Evolutionary conservation across 1,284 basidiomycete species (phyloP).

Genomic region (Tilletia setariae): DNA sequence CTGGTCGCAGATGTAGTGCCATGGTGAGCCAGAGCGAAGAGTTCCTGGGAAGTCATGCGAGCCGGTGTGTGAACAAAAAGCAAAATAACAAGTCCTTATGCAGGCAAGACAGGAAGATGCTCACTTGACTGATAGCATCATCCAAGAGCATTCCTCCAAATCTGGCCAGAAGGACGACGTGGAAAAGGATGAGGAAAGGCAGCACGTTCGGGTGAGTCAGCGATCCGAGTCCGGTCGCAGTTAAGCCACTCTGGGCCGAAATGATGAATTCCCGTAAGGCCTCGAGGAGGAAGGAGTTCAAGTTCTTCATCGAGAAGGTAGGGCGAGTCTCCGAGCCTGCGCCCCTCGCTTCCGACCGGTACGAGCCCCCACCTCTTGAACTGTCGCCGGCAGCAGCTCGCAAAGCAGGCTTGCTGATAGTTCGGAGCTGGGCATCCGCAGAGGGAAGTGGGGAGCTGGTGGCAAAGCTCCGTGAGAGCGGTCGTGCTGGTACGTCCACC

Average conservation of each 20-base stretch:
- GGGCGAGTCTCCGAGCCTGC: not conserved
- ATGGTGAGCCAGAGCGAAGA: constrained; percentile 6
- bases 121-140: constrained; percentile 12
- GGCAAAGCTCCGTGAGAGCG: no score
- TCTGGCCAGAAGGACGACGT: not conserved
- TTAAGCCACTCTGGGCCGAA: not conserved
- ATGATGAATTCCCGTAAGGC: not conserved
- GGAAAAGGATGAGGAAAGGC: constrained; percentile 2
- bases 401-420: constrained; percentile 10
- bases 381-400: not conserved
- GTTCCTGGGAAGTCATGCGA: not conserved
- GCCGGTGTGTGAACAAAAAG: no score
- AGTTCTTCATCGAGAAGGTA: not conserved
- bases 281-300: not conserved
- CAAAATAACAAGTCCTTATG: not conserved
- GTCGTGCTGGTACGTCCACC: no score
- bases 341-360: no score
- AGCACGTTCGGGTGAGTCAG: constrained; percentile 10
- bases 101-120: not conserved
- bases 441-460: not conserved
- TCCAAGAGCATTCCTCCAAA: constrained; percentile 2
- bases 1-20: no score
- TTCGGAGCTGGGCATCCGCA: not conserved
- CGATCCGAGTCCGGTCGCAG: not conserved
- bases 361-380: no score